Conservation (phyloP, 495 filamentous ascomycete genomes). For the Talaromyces nanjingensis region DNA sequence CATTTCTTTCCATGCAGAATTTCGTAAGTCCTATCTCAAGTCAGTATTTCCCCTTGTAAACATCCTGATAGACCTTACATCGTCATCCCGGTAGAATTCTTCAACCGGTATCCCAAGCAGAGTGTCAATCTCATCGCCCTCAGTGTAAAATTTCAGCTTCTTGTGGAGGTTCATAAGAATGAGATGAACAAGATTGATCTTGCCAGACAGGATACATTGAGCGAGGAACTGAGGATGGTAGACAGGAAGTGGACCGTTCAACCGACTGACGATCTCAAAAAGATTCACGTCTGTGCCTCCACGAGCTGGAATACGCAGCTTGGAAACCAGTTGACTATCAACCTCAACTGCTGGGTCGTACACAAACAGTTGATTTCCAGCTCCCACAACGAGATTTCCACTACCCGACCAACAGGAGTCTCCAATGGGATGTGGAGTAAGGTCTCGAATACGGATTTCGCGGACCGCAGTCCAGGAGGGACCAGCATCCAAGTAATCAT, state of each 20-base stretch:
- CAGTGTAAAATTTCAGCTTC: constrained; percentile 73
- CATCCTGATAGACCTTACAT: constrained; percentile 25
- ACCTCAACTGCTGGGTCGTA: constrained; percentile 68
- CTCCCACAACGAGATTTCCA: constrained; percentile 77
- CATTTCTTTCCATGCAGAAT: constrained; percentile 41
- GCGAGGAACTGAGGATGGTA: constrained; percentile 92
- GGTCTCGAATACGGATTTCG: constrained; percentile 71
- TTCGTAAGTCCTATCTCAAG: constrained; percentile 25
- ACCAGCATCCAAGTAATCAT: constrained; percentile 85
- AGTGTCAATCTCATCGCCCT: constrained; percentile 76
- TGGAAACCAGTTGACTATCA: constrained; percentile 53
- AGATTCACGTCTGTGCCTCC: constrained; percentile 49
- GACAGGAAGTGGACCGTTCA: constrained; percentile 84
- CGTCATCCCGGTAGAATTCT: constrained; percentile 57
- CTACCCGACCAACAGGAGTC: constrained; percentile 86
- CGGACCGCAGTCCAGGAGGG: constrained; percentile 83
- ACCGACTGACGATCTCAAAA: constrained; percentile 69
- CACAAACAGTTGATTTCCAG: constrained; percentile 89
- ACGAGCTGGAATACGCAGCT: constrained; percentile 56
- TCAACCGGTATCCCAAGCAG: constrained; percentile 67
- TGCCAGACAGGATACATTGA: constrained; percentile 81
- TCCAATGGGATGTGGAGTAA: constrained; percentile 87
- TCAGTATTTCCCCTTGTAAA: constrained; percentile 18
- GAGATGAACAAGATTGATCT: constrained; percentile 62
- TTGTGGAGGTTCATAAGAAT: constrained; percentile 70